Percentiles rank a stretch among this genome's conserved stretches.
These are phyloP conservation scores for Albugo laibachii DNA, from an alignment of 352 stramenopile species.

Conservation along the genomic window DNA sequence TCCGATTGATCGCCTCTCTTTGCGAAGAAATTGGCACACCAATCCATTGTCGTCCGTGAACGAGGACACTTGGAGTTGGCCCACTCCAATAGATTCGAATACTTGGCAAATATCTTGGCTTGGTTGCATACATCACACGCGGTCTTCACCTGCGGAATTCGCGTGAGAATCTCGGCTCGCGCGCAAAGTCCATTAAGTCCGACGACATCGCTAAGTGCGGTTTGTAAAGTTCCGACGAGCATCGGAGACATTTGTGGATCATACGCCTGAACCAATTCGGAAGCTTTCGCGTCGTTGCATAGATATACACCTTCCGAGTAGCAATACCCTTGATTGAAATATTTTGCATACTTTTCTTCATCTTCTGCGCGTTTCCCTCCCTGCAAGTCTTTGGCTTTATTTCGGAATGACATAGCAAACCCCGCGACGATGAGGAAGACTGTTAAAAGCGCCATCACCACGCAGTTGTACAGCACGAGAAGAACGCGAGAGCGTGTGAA, in stretches of 20 bases:
- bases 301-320: constrained; percentile 52
- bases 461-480: constrained; percentile 28
- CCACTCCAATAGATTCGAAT: constrained; percentile 59
- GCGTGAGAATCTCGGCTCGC: constrained; percentile 12
- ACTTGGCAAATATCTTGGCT: constrained; percentile 36
- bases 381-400: constrained; percentile 26
- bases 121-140: constrained; percentile 22
- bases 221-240: constrained; percentile 14
- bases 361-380: constrained; percentile 12
- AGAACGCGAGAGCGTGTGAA: constrained; percentile 32
- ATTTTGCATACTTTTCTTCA: constrained; percentile 26
- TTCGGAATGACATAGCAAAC: constrained; percentile 21
- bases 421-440: constrained; percentile 22
- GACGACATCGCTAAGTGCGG: constrained; percentile 12
- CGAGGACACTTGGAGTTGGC: constrained; percentile 54
- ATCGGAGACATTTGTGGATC: constrained; percentile 15
- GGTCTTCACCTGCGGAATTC: constrained; percentile 14
- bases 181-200: constrained; percentile 41
- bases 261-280: constrained; percentile 32
- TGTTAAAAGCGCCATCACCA: constrained; percentile 30
- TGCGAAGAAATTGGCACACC: constrained; percentile 35
- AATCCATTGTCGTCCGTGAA: constrained; percentile 24
- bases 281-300: constrained; percentile 32
- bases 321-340: constrained; percentile 52
- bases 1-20: constrained; percentile 6